A percentile compares a stretch with the other conserved stretches of the same genome.
Conservation (phyloP, 2,329 filamentous ascomycete species). For the Cercospora sesami region DNA sequence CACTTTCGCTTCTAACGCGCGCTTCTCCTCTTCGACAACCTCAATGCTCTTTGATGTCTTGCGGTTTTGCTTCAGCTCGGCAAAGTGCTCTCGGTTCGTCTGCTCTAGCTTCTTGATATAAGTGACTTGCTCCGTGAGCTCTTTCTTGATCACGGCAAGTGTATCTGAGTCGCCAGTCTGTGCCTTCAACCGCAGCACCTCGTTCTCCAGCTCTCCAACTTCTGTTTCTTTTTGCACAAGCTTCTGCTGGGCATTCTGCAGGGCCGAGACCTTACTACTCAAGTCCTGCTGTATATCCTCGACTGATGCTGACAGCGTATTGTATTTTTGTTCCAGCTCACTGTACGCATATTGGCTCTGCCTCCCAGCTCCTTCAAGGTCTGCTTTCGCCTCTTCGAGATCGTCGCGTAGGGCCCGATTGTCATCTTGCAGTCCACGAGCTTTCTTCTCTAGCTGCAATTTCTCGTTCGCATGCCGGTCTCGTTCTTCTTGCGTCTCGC, state of each 20-base stretch:
- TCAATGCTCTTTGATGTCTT: conserved; percentile 84
- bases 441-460: conserved; percentile 55
- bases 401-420: conserved; percentile 76
- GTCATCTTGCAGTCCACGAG: conserved; percentile 64
- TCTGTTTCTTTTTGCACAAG: conserved; percentile 68
- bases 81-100: conserved; percentile 73
- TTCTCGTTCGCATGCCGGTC: conserved; percentile 58
- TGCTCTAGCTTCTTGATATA: conserved; percentile 84
- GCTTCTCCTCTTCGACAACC: conserved; percentile 93
- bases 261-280: conserved; percentile 55
- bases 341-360: conserved; percentile 61
- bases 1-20: conserved; percentile 73
- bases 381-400: conserved; percentile 76
- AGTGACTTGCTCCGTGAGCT: conserved; percentile 87
- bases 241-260: conserved; percentile 65
- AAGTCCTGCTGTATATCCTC: conserved; percentile 63
- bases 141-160: conserved; percentile 77
- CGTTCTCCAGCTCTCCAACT: conserved; percentile 75
- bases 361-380: conserved; percentile 67
- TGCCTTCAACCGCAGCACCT: conserved; percentile 79
- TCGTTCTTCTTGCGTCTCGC: conserved; percentile 57
- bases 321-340: conserved; percentile 62
- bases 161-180: conserved; percentile 85
- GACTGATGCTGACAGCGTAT: conserved; percentile 53
- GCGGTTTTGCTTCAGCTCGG: conserved; percentile 78